Conservation (phyloP, 805 yeast genomes). For the Hanseniaspora lachancei region DNA sequence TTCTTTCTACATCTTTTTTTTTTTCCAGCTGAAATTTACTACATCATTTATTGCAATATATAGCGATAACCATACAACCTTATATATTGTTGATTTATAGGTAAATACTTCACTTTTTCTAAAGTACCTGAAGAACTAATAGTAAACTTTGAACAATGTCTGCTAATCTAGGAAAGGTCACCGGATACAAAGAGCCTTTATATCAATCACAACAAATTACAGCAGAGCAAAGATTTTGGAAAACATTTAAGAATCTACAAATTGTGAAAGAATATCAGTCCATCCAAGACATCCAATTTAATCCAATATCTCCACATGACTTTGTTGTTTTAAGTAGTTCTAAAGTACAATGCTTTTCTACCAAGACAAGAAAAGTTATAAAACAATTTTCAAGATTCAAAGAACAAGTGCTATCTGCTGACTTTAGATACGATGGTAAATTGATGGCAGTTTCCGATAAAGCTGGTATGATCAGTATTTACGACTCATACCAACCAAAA, state of each 20-base stretch:
- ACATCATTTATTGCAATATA: neutral
- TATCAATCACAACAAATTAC: slow-evolving; percentile 68
- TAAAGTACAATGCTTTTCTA: slow-evolving; percentile 79
- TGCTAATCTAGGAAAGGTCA: slow-evolving; percentile 50
- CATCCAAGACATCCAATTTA: slow-evolving; percentile 75
- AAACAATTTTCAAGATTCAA: slow-evolving; percentile 79
- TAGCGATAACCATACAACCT: neutral
- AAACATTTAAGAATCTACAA: slow-evolving; percentile 73
- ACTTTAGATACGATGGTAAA: slow-evolving; percentile 82
- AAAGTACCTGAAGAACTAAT: no score
- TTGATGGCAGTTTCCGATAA: slow-evolving; percentile 91
- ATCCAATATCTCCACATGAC: slow-evolving; percentile 66
- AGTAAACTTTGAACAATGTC: slow-evolving; percentile 41
- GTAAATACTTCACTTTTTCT: no score
- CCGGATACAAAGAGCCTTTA: slow-evolving; percentile 55
- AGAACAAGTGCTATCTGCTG: slow-evolving; percentile 85
- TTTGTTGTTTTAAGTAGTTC: slow-evolving; percentile 89
- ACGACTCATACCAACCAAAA: slow-evolving; percentile 70
- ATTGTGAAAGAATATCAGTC: slow-evolving; percentile 88
- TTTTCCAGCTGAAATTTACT: neutral
- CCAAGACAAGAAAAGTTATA: slow-evolving; percentile 84
- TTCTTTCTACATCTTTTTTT: neutral
- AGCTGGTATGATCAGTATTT: slow-evolving; percentile 80
- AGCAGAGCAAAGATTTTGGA: slow-evolving; percentile 90
- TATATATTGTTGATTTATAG: neutral